Base-by-base conservation (phyloP, 1,284 basidiomycete species). In the Coriolopsis trogii region DNA sequence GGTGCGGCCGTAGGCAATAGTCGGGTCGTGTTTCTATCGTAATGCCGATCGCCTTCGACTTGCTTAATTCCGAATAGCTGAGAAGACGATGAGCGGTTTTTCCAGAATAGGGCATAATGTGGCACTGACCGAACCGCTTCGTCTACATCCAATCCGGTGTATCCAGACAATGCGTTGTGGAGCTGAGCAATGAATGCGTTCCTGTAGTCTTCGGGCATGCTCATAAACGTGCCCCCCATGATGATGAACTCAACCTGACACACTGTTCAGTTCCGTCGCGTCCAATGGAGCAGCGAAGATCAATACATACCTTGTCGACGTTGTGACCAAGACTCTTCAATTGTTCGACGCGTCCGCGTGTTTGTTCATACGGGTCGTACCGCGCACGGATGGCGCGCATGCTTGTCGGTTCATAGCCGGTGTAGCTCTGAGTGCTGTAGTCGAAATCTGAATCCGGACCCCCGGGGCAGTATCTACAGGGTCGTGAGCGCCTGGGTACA, bases 161-260 rank as follows among this genome's bases (percentile, higher is more conserved):
- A 95, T 0, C 97, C 97, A 16, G 93, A 95, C 6, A 99, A 78
- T 0, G 97, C 95, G 67, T 99, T 99, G 71, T 99, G 97, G 44
- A 99, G 79, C 58, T 98, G 95, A 0, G 96, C 95, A 52, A 99
- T 84, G 65, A 99, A 99, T 58, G 90, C 86, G 62, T 86, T 87
- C 50, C 96, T 84, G 68, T 99, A 99, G 38, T 94, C 92, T 70
- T 98, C 94, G 20, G 95, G 89, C 85, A 98, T 95, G 63, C 93
- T 97, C 95, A 99, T 98, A 72, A 99, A 99, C 4, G 96, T 99
- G 39, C 96, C 96, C 28, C 96, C 97, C 96, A 99, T 99, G 63
- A 99, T 81, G 60, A 99, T 99, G 67, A 98, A 98, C 69, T 99
- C 96, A 41, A 99, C 91, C 90, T 93, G 59, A 20, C 38, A 28